phyloP scores from a whole-genome alignment of 2,329 filamentous ascomycete species.

The Trichoderma sp. region DNA sequence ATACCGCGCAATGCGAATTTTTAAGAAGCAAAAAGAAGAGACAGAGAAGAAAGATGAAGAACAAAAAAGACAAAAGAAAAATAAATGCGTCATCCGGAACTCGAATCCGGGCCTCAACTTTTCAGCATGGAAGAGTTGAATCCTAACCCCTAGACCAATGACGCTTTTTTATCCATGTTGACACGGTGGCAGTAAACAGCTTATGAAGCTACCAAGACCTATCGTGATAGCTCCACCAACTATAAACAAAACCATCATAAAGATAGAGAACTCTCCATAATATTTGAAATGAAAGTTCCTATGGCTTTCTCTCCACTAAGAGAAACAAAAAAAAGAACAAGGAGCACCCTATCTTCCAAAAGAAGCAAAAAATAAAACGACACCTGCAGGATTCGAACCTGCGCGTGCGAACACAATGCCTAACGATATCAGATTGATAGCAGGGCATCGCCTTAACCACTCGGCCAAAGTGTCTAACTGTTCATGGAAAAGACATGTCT shows the following conservation, averaged over 20 bases:
- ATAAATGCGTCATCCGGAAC: conserved; percentile 24
- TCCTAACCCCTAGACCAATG: conserved; percentile 28
- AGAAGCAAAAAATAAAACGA: conserved; percentile 22
- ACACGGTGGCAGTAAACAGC: background rate
- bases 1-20: background rate
- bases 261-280: too few relatives aligned
- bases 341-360: too few relatives aligned
- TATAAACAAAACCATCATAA: background rate
- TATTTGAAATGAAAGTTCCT: too few relatives aligned
- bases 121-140: conserved; percentile 27
- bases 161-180: background rate
- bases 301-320: too few relatives aligned
- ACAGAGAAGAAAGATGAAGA: background rate
- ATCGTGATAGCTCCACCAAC: background rate
- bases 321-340: too few relatives aligned
- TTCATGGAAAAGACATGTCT: background rate
- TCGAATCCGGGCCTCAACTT: conserved; percentile 28
- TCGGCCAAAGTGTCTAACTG: conserved; percentile 30
- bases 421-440: conserved; percentile 26
- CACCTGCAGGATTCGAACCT: conserved; percentile 31
- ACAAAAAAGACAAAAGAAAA: background rate
- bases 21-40: background rate
- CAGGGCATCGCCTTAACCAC: conserved; percentile 31
- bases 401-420: conserved; percentile 31
- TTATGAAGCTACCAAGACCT: background rate